Percentiles rank a stretch among this genome's conserved stretches.
phyloP scores from a whole-genome alignment of 805 yeast species.

The Lipomyces yamanashiensis region DNA sequence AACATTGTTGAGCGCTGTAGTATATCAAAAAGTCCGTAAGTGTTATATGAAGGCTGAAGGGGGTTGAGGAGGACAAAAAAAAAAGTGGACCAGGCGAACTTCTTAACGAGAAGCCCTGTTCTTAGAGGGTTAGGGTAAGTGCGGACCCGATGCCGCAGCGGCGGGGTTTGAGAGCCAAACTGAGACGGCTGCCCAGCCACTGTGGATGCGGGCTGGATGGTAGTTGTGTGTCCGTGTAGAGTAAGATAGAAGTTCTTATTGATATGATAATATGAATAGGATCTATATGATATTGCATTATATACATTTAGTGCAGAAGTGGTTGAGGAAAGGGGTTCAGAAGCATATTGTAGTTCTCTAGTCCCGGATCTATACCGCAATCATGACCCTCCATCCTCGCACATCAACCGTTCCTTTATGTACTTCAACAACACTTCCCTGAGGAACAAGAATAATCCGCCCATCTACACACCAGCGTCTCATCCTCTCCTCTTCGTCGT shows the following conservation, averaged over 20 bases:
- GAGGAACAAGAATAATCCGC: slow-evolving; percentile 48
- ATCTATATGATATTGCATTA: too few relatives aligned
- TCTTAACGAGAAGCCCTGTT: background rate
- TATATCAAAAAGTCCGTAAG: background rate
- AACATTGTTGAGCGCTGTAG: slow-evolving; percentile 12
- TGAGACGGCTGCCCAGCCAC: background rate
- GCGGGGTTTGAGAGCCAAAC: background rate
- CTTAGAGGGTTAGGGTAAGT: slow-evolving; percentile 4
- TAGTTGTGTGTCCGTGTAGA: too few relatives aligned
- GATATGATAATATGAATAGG: too few relatives aligned
- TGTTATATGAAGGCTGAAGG: slow-evolving; percentile 1
- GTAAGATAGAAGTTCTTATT: too few relatives aligned
- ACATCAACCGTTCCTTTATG: slow-evolving; percentile 29
- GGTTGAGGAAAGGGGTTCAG: too few relatives aligned
- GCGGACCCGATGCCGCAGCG: background rate
- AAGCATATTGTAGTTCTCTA: background rate
- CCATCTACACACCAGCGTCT: slow-evolving; percentile 72
- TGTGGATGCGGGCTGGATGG: background rate
- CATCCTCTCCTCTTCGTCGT: slow-evolving; percentile 46
- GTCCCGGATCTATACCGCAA: slow-evolving; percentile 25
- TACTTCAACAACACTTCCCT: slow-evolving; percentile 31
- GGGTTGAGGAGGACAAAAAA: slow-evolving; percentile 1
- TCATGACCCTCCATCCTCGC: slow-evolving; percentile 36
- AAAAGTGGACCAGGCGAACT: background rate
- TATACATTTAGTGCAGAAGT: background rate